A percentile compares a stretch with the other conserved stretches of the same genome.
These are phyloP conservation scores for Neonectria coccinea DNA, from an alignment of 2,329 filamentous ascomycete genomes.

Conservation along the genomic window DNA sequence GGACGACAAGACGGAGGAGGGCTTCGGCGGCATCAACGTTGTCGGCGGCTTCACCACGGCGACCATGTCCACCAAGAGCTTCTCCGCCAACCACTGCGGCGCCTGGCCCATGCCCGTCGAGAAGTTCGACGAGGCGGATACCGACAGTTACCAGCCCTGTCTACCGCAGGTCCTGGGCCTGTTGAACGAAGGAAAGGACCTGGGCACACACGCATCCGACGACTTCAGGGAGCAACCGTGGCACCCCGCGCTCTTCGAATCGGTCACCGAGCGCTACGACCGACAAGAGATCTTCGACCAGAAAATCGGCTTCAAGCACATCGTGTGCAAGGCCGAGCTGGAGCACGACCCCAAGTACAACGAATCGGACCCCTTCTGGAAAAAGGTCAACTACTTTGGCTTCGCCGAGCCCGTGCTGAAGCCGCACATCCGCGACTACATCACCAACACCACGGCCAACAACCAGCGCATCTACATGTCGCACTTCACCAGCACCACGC, in stretches of 20 bases:
- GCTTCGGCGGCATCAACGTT: conserved; percentile 55
- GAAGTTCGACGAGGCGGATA: conserved; percentile 56
- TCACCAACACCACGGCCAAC: conserved; percentile 48
- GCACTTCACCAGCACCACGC: conserved; percentile 53
- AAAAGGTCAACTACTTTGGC: conserved; percentile 51
- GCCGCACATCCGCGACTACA: conserved; percentile 49
- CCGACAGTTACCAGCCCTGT: conserved; percentile 59
- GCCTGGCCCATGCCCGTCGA: conserved; percentile 56
- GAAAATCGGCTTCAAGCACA: conserved; percentile 48
- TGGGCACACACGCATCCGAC: conserved; percentile 26
- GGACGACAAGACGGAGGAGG: conserved; percentile 35
- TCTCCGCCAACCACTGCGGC: conserved; percentile 58
- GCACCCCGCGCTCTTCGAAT: conserved; percentile 51
- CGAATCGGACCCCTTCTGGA: conserved; percentile 36
- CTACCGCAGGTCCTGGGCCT: conserved; percentile 54
- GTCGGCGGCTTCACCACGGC: conserved; percentile 55
- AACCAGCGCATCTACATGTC: conserved; percentile 52
- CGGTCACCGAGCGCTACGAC: conserved; percentile 51
- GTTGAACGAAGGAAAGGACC: conserved; percentile 47
- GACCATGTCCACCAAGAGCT: conserved; percentile 59
- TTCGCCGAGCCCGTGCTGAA: conserved; percentile 49
- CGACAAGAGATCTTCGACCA: conserved; percentile 50
- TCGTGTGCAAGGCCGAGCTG: conserved; percentile 48
- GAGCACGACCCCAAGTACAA: conserved; percentile 41
- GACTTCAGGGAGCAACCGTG: conserved; percentile 48